Conservation (phyloP, 768 basidiomycete species). For the Tylopilus cervinicoccineus region DNA sequence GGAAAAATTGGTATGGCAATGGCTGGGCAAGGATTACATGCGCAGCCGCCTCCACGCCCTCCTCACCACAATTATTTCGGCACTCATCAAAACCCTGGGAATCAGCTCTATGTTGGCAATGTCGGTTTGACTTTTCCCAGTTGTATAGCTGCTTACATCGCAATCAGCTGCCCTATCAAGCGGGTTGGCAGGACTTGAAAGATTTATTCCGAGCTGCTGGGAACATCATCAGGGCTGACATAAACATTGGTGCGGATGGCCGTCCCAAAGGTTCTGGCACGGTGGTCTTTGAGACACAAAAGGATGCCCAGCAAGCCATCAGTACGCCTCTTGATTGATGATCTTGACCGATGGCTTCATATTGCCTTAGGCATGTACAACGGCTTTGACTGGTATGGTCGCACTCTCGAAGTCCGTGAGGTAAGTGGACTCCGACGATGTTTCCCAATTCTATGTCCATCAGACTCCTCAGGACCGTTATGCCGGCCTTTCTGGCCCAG, state of each 20-base stretch:
- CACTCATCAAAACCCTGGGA: constrained; percentile 61
- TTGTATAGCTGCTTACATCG: constrained; percentile 1
- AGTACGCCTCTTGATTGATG: constrained; percentile 43
- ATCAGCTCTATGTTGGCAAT: constrained; percentile 91
- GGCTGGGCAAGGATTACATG: constrained; percentile 84
- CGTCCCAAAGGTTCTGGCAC: constrained; percentile 97
- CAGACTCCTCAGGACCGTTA: constrained; percentile 70
- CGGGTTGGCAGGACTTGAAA: constrained; percentile 99
- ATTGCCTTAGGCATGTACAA: constrained; percentile 79
- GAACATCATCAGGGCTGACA: constrained; percentile 92
- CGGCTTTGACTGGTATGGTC: constrained; percentile 96
- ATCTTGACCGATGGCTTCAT: background rate
- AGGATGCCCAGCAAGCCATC: constrained; percentile 90
- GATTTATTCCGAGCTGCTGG: constrained; percentile 96
- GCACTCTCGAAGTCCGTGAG: constrained; percentile 93
- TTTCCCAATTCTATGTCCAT: background rate
- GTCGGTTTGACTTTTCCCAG: constrained; percentile 39
- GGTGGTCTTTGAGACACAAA: constrained; percentile 88
- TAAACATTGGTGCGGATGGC: constrained; percentile 90
- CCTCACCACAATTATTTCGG: constrained; percentile 73
- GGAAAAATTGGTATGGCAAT: constrained; percentile 96
- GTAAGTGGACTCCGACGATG: constrained; percentile 39
- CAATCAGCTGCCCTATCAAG: constrained; percentile 83
- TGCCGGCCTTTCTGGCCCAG: constrained; percentile 73
- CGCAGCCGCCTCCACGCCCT: constrained; percentile 78